Evolutionary conservation across 768 basidiomycete genomes (phyloP).

Genomic region (Suillus paluster): DNA sequence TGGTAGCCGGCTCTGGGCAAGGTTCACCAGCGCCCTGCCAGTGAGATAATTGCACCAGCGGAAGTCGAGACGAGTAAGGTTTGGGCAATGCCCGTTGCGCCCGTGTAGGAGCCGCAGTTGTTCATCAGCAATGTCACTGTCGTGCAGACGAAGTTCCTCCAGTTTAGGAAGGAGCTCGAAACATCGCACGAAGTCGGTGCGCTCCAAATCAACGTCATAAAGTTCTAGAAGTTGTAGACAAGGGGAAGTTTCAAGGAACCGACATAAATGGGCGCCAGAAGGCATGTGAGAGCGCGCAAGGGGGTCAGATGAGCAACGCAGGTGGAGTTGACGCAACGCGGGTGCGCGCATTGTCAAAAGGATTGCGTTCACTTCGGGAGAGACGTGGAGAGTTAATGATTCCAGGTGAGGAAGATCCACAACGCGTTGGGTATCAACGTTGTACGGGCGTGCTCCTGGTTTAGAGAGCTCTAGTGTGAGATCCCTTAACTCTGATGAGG

Average conservation of each 20-base stretch:
- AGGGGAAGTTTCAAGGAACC: conserved; percentile 34
- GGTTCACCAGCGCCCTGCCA: conserved; percentile 52
- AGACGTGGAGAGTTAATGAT: conserved; percentile 34
- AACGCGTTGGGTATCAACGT: conserved; percentile 15
- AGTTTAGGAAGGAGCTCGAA: conserved; percentile 44
- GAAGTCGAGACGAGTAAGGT: conserved; percentile 53
- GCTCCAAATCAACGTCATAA: conserved; percentile 50
- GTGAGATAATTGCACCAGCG: conserved; percentile 63
- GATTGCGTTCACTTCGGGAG: conserved; percentile 32
- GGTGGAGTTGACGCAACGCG: conserved; percentile 40
- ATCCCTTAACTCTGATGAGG: conserved; percentile 43
- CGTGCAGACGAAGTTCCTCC: conserved; percentile 56
- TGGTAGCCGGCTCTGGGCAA: conserved; percentile 47
- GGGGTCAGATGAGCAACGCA: conserved; percentile 42
- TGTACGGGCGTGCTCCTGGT: conserved; percentile 29
- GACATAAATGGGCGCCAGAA: conserved; percentile 33
- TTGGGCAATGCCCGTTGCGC: conserved; percentile 48
- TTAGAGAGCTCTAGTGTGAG: conserved; percentile 46
- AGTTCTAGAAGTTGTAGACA: conserved; percentile 50
- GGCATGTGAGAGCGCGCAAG: conserved; percentile 31
- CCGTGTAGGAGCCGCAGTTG: conserved; percentile 45
- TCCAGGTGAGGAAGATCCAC: conserved; percentile 30
- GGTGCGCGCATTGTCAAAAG: conserved; percentile 40
- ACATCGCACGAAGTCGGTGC: conserved; percentile 40
- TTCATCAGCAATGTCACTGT: conserved; percentile 58